Evolutionary conservation across 108 stramenopile species (phyloP), one percentile per base, ranked within the genome.

Genomic region (Conticribra weissflogii): DNA sequence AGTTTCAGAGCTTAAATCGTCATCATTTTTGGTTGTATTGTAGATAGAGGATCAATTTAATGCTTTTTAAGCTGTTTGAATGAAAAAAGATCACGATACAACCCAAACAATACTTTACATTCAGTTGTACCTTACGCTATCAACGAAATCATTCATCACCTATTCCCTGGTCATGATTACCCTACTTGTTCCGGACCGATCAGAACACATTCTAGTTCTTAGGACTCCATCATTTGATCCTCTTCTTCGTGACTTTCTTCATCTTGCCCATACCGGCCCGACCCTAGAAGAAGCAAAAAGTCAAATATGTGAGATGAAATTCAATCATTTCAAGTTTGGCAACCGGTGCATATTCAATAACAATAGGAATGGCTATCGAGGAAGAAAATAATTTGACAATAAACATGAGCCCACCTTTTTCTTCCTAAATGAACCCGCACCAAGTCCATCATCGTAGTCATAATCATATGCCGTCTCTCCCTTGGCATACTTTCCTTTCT

Each of bases 391-490:
- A 27, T 14, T 48, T 19, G 2, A 70, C 15, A 56, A 27, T 14
- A 60, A 25, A 18, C n/a, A 29, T 24, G n/a, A 24, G 33, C 71
- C 28, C 64, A 71, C 70, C 72, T 96, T 96, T 88, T 96, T 96
- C 81, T 96, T 96, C 66, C 71, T 84, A 58, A 90, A 96, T 23
- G 73, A 68, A 12, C 87, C 84, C 17, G 84, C 76, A 22, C 90
- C 89, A 45, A 90, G 68, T 16, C 90, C 91, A 68, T 96, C 95
- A 76, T 92, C 81, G 68, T 66, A 94, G 8, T 96, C 95, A 67
- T 91, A 92, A 78, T 96, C 95, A 58, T 90, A 88, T 0, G 87
- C 95, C 19, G 95, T 96, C 79, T 92, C 95, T 14, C 95, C 92
- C 71, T 79, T 86, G 51, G 91, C 88, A 52, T 79, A 79, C 54